These are phyloP conservation scores for Daedalea quercina DNA, from an alignment of 768 basidiomycete genomes.

Conservation along the genomic window DNA sequence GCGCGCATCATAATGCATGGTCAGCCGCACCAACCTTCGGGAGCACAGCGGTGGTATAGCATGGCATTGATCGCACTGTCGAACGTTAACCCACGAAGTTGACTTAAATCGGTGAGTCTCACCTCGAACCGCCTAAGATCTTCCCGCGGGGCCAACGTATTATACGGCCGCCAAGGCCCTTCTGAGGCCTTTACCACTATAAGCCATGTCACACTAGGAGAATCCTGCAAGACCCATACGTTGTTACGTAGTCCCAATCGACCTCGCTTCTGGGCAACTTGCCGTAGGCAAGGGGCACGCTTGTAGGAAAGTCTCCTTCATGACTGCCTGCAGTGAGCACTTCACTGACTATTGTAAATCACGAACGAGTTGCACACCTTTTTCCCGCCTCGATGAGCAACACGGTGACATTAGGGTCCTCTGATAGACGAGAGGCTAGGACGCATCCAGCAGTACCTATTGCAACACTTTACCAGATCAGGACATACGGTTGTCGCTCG, in stretches of 20 bases:
- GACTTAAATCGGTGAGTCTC: not conserved
- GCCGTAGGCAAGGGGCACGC: not conserved
- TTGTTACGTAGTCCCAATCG: constrained; percentile 28
- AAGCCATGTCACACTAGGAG: not conserved
- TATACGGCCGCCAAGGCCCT: constrained; percentile 5
- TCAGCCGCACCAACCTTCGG: constrained; percentile 10
- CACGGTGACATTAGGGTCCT: not conserved
- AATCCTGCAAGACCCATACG: constrained; percentile 1
- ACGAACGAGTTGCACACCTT: too few species aligned
- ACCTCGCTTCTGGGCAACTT: constrained; percentile 26
- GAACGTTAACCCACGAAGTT: not conserved
- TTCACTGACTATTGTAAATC: not conserved
- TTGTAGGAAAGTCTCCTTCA: not conserved
- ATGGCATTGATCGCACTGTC: constrained; percentile 18
- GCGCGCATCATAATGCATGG: not conserved
- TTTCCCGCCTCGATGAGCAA: too few species aligned
- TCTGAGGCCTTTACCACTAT: constrained; percentile 9
- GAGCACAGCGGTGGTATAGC: constrained; percentile 19
- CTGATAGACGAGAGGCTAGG: not conserved
- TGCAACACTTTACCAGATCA: not conserved
- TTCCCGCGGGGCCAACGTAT: constrained; percentile 21
- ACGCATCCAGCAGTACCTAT: not conserved
- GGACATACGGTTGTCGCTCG: too few species aligned
- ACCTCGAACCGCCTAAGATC: constrained; percentile 22
- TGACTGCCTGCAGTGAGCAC: not conserved